phyloP scores from a whole-genome alignment of 495 filamentous ascomycete species.

The Xylaria curta region DNA sequence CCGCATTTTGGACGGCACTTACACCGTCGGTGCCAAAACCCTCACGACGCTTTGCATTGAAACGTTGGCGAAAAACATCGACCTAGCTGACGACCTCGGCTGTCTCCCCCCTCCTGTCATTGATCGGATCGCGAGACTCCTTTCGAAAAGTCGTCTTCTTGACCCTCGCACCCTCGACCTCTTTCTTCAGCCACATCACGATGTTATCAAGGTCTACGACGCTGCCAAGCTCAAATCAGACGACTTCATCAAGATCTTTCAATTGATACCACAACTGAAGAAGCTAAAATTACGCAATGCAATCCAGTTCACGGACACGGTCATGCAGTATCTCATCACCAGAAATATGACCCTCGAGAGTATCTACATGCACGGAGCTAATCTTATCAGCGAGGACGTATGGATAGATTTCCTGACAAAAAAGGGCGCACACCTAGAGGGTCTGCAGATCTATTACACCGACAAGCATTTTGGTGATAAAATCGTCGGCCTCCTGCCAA shows the following conservation, averaged over 20 bases:
- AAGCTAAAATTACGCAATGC: conserved; percentile 76
- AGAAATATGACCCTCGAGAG: conserved; percentile 66
- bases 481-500: conserved; percentile 58
- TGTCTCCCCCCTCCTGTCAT: conserved; percentile 72
- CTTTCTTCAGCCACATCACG: conserved; percentile 72
- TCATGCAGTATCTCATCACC: conserved; percentile 78
- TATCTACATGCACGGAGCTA: conserved; percentile 75
- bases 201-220: conserved; percentile 79
- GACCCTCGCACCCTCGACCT: conserved; percentile 73
- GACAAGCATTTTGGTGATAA: conserved; percentile 68
- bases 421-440: conserved; percentile 66
- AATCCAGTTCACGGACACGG: conserved; percentile 84
- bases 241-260: conserved; percentile 81
- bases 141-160: conserved; percentile 79
- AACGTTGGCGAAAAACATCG: conserved; percentile 81
- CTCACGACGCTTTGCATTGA: conserved; percentile 82
- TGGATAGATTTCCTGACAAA: conserved; percentile 71
- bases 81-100: conserved; percentile 82
- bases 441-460: conserved; percentile 74
- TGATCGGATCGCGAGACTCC: conserved; percentile 76
- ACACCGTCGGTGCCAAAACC: conserved; percentile 70
- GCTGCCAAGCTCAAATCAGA: conserved; percentile 74
- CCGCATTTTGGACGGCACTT: conserved; percentile 76
- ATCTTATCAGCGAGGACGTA: conserved; percentile 72
- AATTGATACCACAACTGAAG: conserved; percentile 70